Conservation (phyloP, 2,329 filamentous ascomycete genomes). For the Fusarium illudens region DNA sequence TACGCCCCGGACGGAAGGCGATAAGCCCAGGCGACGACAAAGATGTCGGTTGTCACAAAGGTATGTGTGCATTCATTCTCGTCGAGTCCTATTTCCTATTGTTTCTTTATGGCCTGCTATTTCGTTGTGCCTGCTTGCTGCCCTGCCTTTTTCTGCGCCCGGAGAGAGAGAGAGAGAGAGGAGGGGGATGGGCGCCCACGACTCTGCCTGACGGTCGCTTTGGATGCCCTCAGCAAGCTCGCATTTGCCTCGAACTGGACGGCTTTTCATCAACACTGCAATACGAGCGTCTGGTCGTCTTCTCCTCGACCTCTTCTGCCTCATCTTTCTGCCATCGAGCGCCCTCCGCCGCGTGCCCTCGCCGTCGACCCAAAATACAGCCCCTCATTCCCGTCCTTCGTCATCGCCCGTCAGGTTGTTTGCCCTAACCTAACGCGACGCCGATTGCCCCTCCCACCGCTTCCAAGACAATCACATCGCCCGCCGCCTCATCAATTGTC, state of each 20-base stretch:
- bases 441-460: neutral
- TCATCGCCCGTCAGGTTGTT: slow-evolving; percentile 33
- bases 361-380: slow-evolving; percentile 17
- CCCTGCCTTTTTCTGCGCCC: slow-evolving; percentile 3
- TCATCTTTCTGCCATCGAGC: neutral
- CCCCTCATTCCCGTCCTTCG: slow-evolving; percentile 33
- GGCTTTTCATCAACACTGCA: neutral
- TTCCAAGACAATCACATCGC: slow-evolving; percentile 6
- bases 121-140: neutral
- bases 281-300: neutral
- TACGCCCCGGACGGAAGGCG: slow-evolving; percentile 55
- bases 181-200: slow-evolving; percentile 2
- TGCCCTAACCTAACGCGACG: slow-evolving; percentile 33
- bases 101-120: neutral
- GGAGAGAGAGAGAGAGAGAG: slow-evolving; percentile 14
- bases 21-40: slow-evolving; percentile 58
- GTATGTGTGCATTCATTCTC: slow-evolving; percentile 50
- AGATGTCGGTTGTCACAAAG: slow-evolving; percentile 71
- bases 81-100: neutral
- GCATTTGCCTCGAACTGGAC: neutral
- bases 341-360: neutral
- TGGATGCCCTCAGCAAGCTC: slow-evolving; percentile 20
- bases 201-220: neutral
- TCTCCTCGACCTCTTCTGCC: neutral
- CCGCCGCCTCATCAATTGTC: neutral